Base-by-base conservation (phyloP, 2,329 filamentous ascomycete genomes). In the Epichloe sylvatica region DNA sequence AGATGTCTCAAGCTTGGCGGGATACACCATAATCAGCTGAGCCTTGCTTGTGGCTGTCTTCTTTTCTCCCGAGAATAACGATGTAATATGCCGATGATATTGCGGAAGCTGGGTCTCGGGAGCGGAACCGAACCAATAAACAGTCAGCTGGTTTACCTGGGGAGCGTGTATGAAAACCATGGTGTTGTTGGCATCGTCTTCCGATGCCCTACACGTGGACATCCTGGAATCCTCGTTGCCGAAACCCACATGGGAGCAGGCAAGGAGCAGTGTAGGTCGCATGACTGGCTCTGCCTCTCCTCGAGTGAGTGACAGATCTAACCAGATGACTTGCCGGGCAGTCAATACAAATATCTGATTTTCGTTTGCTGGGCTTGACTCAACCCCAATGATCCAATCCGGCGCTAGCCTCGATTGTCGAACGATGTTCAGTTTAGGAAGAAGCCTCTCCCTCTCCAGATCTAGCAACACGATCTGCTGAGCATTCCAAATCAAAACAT, bases 321-420 rank as follows among this genome's bases (percentile, higher is more conserved):
- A 55, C 65, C 76, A 70, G 35, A 73, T 65, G 0, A 84, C 49
- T 30, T 66, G 67, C 0, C 67, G 67, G 12, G 70, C 72, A 1
- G 80, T 86, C 42, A 86, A 64, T 9, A 85, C 64, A 50, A 81
- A 76, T 1, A 80, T 57, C n/a, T 77, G 71, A 25, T 68, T 66
- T 5, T 67, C 64, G 48, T 73, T 65, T 2, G 62, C 57, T 1
- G 72, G 70, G 51, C 75, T 76, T 8, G 63, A 56, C 53, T 71
- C 70, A 1, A 81, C 58, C 57, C 84, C 76, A 51, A 87, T 60
- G 45, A 87, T 75, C 15, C 54, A 57, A 46, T 71, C 69, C 23
- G 58, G 54, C 2, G 56, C 62, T 9, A 43, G 50, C 41, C 54
- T 59, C 19, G 56, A 52, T 11, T 58, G 52, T 11, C 47, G 53